Evolutionary conservation across 495 filamentous ascomycete genomes (phyloP), one percentile per base, ranked within the genome.

Genomic region (Clavariopsis aquatica): DNA sequence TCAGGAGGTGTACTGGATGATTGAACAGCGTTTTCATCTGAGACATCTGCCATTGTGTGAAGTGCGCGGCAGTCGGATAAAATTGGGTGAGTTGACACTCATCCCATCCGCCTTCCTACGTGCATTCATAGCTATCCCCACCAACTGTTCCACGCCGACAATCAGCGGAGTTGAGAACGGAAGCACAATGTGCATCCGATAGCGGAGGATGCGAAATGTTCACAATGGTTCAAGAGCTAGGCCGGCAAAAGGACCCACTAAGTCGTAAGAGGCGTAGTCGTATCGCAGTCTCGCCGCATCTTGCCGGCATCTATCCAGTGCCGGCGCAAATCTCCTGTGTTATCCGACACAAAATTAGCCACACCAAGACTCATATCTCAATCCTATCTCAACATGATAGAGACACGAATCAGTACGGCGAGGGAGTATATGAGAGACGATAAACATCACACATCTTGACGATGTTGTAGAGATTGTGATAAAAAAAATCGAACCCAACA

Each of bases 341-440:
- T 53, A 28, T 28, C 51, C 51, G 26, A 53, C 24, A 8, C 24
- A 28, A 28, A 26, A 43, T 19, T 53, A 29, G 24, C 7, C 26
- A 31, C 51, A 53, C 51, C 51, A 53, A 31, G 23, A 53, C 24
- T 53, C 51, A 53, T 51, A 43, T 43, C 38, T 43, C 38, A 43
- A 43, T 17, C 38, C 38, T 53, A 53, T 53, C 51, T 53, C 22
- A 28, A 31, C 3, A 53, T 53, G 51, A 53, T 53, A 53, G 51
- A 28, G 26, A 51, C 47, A 28, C 47, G 47, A 51, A 24, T 28
- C 26, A 51, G 47, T 9, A 9, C 7, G 9, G 17, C 12, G 7
- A 17, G 3, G 2, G 17, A 6, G 47, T 51, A 51, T 51, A 51
- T 51, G 47, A 51, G 26, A 28, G 9, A 17, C 13, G 26, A 24